Evolutionary conservation across 2,329 filamentous ascomycete species (phyloP).

Genomic region (Diaporthe citrichinensis): DNA sequence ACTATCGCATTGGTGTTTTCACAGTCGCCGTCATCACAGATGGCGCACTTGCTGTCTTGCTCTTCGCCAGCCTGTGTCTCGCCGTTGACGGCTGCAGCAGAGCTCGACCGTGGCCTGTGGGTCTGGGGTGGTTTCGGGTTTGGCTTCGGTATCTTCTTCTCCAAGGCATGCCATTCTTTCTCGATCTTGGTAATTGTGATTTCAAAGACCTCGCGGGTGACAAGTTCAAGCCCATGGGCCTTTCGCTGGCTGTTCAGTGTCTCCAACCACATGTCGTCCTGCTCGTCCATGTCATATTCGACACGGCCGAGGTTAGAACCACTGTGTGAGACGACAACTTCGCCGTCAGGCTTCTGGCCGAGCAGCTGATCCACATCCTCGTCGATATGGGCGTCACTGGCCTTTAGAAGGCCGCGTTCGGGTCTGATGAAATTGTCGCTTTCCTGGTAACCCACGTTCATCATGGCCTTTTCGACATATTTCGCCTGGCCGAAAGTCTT

Average conservation of each 20-base stretch:
- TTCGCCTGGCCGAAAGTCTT: conserved; percentile 87
- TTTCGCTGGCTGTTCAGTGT: conserved; percentile 84
- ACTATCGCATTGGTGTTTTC: conserved; percentile 99
- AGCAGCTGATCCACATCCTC: conserved; percentile 68
- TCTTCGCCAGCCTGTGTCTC: conserved; percentile 91
- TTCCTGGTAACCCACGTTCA: conserved; percentile 95
- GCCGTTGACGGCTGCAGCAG: conserved; percentile 94
- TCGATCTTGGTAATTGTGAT: conserved; percentile 99
- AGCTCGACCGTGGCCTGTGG: conserved; percentile 91
- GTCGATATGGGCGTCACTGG: conserved; percentile 70
- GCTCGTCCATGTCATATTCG: conserved; percentile 99
- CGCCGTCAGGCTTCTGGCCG: conserved; percentile 68
- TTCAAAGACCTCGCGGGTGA: conserved; percentile 95
- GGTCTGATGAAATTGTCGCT: conserved; percentile 89
- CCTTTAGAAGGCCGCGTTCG: conserved; percentile 78
- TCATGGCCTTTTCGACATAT: conserved; percentile 97
- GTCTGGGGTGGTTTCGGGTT: conserved; percentile 97
- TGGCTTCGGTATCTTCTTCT: conserved; percentile 96
- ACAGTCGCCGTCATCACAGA: conserved; percentile 99
- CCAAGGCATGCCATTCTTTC: conserved; percentile 96
- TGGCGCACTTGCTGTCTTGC: conserved; percentile 96
- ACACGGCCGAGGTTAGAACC: conserved; percentile 80
- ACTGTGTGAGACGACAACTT: conserved; percentile 59
- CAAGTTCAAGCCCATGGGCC: conserved; percentile 80
- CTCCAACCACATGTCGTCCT: conserved; percentile 96